A percentile compares a stretch with the other conserved stretches of the same genome.
These are phyloP conservation scores for Russula lepida DNA, from an alignment of 768 basidiomycete genomes.

Conservation along the genomic window DNA sequence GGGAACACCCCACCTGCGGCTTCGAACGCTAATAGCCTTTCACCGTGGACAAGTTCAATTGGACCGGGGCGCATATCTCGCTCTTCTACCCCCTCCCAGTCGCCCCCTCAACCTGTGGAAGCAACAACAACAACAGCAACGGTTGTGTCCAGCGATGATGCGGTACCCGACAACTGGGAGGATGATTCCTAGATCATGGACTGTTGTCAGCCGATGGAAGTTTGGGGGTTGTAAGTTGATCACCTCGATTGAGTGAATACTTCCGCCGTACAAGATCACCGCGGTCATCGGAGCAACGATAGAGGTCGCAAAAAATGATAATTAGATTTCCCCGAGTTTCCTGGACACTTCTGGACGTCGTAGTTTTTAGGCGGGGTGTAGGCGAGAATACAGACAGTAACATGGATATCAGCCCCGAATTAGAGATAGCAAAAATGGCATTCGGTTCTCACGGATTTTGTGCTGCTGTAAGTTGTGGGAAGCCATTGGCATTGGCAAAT, in stretches of 20 bases:
- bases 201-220: background rate
- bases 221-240: background rate
- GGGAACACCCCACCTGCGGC: constrained; percentile 5
- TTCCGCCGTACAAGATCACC: too few relatives aligned
- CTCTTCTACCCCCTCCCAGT: constrained; percentile 14
- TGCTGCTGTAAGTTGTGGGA: too few relatives aligned
- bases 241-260: too few relatives aligned
- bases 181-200: constrained; percentile 33
- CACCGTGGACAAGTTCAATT: background rate
- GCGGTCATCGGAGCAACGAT: too few relatives aligned
- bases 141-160: constrained; percentile 11
- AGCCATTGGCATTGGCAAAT: too few relatives aligned
- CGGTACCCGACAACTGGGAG: constrained; percentile 50
- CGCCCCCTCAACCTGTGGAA: background rate
- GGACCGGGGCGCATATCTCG: background rate
- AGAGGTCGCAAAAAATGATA: too few relatives aligned
- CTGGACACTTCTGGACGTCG: background rate
- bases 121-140: background rate
- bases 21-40: background rate
- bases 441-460: too few relatives aligned
- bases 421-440: too few relatives aligned
- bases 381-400: too few relatives aligned
- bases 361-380: background rate
- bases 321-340: background rate
- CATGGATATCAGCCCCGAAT: too few relatives aligned